Conservation (phyloP, 2,329 filamentous ascomycete species). For the Alternaria sp. region DNA sequence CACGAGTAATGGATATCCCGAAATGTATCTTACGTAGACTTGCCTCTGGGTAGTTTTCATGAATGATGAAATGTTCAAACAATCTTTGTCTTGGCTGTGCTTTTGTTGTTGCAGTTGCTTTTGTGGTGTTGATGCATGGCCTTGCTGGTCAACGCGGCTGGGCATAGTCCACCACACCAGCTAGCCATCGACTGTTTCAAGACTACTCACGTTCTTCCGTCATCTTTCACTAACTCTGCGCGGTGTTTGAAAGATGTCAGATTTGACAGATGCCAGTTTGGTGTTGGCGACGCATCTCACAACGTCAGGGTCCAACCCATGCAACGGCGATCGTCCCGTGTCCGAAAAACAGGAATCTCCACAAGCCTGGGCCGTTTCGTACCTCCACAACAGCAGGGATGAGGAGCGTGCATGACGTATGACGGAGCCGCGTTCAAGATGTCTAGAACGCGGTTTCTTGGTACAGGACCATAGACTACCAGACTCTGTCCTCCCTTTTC, state of each 20-base stretch:
- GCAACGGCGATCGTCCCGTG: slow-evolving; percentile 23
- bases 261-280: background rate
- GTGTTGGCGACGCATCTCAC: background rate
- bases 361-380: slow-evolving; percentile 13
- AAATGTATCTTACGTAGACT: slow-evolving; percentile 44
- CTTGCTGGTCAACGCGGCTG: background rate
- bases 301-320: slow-evolving; percentile 14
- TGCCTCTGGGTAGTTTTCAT: slow-evolving; percentile 36
- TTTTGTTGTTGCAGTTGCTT: background rate
- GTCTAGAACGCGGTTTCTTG: slow-evolving; percentile 12
- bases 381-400: slow-evolving; percentile 21
- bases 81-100: background rate
- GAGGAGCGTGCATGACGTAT: slow-evolving; percentile 23
- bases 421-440: slow-evolving; percentile 17
- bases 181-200: background rate
- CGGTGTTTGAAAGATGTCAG: background rate
- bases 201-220: background rate
- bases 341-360: slow-evolving; percentile 27
- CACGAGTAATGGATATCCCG: slow-evolving; percentile 45
- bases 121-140: background rate
- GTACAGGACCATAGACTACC: background rate
- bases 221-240: background rate
- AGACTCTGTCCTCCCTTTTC: background rate
- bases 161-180: background rate
- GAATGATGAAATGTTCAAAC: slow-evolving; percentile 42